These are phyloP conservation scores for Phytophthora litchii DNA, from an alignment of 352 stramenopile species.

Conservation along the genomic window DNA sequence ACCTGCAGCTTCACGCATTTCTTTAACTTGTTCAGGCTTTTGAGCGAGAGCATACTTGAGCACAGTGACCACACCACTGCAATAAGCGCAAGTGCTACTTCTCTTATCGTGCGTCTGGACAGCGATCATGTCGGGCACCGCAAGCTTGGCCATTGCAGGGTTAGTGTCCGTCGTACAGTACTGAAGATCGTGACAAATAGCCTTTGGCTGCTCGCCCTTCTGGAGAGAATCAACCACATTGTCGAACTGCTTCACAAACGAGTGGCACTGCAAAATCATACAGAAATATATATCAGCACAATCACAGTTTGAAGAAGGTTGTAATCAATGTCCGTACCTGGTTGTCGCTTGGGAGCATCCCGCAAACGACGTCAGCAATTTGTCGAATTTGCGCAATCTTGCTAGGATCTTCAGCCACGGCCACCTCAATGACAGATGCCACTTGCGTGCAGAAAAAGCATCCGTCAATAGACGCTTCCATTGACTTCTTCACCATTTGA, in stretches of 20 bases:
- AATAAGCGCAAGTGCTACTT: slow-evolving; percentile 65
- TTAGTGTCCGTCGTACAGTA: slow-evolving; percentile 45
- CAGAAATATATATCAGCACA: slow-evolving; percentile 8
- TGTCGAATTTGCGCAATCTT: slow-evolving; percentile 66
- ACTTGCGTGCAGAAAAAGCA: slow-evolving; percentile 84
- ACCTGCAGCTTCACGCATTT: slow-evolving; percentile 65
- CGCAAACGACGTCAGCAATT: slow-evolving; percentile 67
- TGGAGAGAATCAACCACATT: slow-evolving; percentile 65
- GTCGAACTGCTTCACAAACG: slow-evolving; percentile 64
- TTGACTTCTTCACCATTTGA: slow-evolving; percentile 41
- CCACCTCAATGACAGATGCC: slow-evolving; percentile 55
- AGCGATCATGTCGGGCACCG: slow-evolving; percentile 18
- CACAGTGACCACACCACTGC: slow-evolving; percentile 65
- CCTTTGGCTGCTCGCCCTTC: slow-evolving; percentile 63
- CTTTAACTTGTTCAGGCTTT: slow-evolving; percentile 63
- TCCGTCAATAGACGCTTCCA: slow-evolving; percentile 40
- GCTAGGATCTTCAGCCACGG: slow-evolving; percentile 54
- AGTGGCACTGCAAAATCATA: slow-evolving; percentile 56
- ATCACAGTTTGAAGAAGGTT: slow-evolving; percentile 1
- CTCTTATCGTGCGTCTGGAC: slow-evolving; percentile 9
- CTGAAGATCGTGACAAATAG: slow-evolving; percentile 72
- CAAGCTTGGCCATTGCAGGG: slow-evolving; percentile 24
- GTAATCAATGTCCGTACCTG: slow-evolving; percentile 44
- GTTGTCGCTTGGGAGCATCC: slow-evolving; percentile 56
- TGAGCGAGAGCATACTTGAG: slow-evolving; percentile 60